Base-by-base conservation (phyloP, 2,329 filamentous ascomycete species). In the Pseudogymnoascus sp. region DNA sequence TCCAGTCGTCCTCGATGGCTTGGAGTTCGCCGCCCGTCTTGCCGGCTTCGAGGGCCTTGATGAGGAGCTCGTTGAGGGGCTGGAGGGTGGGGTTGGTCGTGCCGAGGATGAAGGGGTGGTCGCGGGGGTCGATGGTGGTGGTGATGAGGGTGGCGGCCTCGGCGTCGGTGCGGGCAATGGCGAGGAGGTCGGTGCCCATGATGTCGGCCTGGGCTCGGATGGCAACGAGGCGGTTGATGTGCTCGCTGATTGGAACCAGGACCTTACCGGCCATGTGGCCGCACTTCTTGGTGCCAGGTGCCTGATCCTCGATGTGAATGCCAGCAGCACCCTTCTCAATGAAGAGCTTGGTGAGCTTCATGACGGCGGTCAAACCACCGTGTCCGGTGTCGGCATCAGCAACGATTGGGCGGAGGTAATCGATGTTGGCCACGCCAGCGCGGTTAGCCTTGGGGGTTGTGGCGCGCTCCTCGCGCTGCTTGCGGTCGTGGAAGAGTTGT, bases 241-340 rank as follows among this genome's bases (percentile, higher is more conserved):
- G 95, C 80, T 99, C 95, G 78, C 87, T 90, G 74, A 97, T 96
- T 61, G 95, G 95, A 62, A 99, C 95, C 65, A 99, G 82, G 47
- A 97, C 95, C 80, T 97, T 97, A 73, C 95, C 95, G 69, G 95
- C 95, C 95, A 97, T 97, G 80, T 97, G 95, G 67, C 95, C 95
- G 76, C 95, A 99, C 85, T 99, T 99, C 86, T 99, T 99, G 60
- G 95, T 97, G 63, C 95, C 95, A 2, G 95, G 93, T 3, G 95
- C 93, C 78, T 97, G 95, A 76, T 99, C 95, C 79, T 99, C 95
- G 70, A 99, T 97, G 79, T 99, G 95, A 73, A 99, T 97, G 69
- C 95, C 95, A 44, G 95, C 95, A 53, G 95, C 95, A 71, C 95
- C 95, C 77, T 93, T 92, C 81, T 99, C 95, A 68, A 97, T 80